phyloP scores from a whole-genome alignment of 495 filamentous ascomycete species.

The Lepidopterella palustris region DNA sequence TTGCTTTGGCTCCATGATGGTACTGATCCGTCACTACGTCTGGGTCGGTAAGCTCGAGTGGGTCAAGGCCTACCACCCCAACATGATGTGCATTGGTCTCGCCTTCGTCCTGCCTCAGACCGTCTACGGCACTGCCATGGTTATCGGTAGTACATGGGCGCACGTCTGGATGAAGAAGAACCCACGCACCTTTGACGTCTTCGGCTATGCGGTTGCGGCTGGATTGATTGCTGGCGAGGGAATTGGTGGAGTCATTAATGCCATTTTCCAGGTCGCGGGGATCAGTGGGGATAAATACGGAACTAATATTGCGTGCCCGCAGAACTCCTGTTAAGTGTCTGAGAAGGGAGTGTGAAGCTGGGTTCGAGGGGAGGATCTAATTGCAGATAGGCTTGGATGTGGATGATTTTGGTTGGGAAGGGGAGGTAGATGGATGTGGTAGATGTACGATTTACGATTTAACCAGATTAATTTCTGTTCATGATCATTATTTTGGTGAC shows the following conservation, averaged over 20 bases:
- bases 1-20: constrained; percentile 42
- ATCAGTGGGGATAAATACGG: constrained; percentile 45
- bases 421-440: too few species aligned
- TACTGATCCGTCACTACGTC: constrained; percentile 53
- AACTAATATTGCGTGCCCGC: constrained; percentile 46
- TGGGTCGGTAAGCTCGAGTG: constrained; percentile 49
- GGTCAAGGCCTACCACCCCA: constrained; percentile 54
- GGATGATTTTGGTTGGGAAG: too few species aligned
- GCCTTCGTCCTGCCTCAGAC: constrained; percentile 57
- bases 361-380: background rate
- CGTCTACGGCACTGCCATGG: constrained; percentile 50
- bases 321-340: constrained; percentile 30
- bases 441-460: background rate
- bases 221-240: constrained; percentile 65
- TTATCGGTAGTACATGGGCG: constrained; percentile 53
- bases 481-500: background rate
- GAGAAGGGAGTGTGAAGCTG: background rate
- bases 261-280: constrained; percentile 48
- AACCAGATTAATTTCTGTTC: background rate
- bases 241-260: constrained; percentile 56
- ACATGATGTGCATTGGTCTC: constrained; percentile 60
- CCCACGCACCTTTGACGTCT: constrained; percentile 50
- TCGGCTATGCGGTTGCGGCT: constrained; percentile 60
- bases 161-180: constrained; percentile 53
- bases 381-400: background rate